Conservation (phyloP, 768 basidiomycete genomes). For the Auricularia heimuer region DNA sequence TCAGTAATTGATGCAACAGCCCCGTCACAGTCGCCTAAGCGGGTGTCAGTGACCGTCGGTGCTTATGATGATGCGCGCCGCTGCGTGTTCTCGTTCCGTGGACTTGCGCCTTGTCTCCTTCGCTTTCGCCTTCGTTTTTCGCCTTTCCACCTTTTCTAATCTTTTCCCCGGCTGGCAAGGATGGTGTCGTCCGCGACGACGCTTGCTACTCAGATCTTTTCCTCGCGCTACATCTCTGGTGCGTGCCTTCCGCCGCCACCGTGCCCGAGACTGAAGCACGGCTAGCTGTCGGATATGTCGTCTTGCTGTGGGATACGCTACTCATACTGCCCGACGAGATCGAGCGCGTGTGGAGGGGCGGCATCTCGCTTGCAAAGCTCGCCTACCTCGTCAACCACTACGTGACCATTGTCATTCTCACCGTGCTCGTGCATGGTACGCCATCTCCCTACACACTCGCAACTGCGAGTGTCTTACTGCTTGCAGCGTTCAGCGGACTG, state of each 20-base stretch:
- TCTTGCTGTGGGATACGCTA: background rate
- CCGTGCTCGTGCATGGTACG: background rate
- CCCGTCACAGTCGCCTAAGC: background rate
- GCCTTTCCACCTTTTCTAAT: background rate
- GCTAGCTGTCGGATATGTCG: background rate
- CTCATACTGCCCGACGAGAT: background rate
- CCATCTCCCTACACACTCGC: background rate
- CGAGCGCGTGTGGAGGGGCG: background rate
- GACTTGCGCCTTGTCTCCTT: background rate
- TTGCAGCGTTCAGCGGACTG: background rate
- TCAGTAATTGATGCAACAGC: too few species aligned
- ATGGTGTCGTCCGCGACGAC: background rate
- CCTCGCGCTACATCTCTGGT: background rate
- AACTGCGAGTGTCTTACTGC: background rate
- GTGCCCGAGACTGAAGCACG: background rate
- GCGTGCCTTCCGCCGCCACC: background rate
- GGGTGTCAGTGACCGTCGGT: background rate
- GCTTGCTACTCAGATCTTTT: background rate
- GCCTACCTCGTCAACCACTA: background rate
- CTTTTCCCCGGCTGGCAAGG: background rate
- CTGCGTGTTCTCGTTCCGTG: background rate
- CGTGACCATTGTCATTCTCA: background rate
- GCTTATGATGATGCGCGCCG: background rate
- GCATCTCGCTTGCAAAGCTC: background rate
- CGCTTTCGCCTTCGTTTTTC: background rate